Evolutionary conservation across 1,284 basidiomycete species (phyloP).

Genomic region (Coniferiporia weirii): DNA sequence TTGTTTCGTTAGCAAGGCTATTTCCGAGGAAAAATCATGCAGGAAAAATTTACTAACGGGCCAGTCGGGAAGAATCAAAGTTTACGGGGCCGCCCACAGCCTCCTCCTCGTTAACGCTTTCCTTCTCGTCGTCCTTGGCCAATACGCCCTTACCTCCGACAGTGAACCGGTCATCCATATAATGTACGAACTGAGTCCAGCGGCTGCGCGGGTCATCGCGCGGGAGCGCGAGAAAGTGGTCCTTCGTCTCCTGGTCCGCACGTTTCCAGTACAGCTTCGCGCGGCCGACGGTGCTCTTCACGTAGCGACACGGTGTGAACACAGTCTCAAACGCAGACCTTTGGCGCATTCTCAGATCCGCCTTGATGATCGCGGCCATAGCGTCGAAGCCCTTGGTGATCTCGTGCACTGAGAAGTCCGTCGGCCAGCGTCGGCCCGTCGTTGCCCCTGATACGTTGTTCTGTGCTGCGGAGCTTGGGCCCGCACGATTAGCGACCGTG

Average conservation of each 20-base stretch:
- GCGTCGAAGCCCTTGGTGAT: conserved; percentile 13
- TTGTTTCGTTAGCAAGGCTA: neutral
- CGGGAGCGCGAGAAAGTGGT: conserved; percentile 13
- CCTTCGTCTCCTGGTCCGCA: conserved; percentile 9
- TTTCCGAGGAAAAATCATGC: no score
- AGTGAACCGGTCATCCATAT: conserved; percentile 16
- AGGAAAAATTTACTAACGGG: neutral
- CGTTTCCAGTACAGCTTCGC: conserved; percentile 20
- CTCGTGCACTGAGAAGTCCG: conserved; percentile 17
- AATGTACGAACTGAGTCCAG: conserved; percentile 18
- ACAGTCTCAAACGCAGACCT: conserved; percentile 17
- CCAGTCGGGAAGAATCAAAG: conserved; percentile 1
- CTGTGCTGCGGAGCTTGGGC: neutral
- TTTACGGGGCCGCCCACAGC: neutral
- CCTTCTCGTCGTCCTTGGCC: conserved; percentile 3
- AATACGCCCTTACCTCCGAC: conserved; percentile 11
- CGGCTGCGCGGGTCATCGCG: conserved; percentile 5
- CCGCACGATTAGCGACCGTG: neutral
- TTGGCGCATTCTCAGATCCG: conserved; percentile 11
- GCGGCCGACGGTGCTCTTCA: conserved; percentile 17
- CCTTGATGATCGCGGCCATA: conserved; percentile 7
- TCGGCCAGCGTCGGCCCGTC: conserved; percentile 12
- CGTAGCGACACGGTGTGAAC: conserved; percentile 16
- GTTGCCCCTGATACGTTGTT: neutral
- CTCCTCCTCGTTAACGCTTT: conserved; percentile 11